Conservation (phyloP, 2,329 filamentous ascomycete species). For the Aspergillus proliferans region DNA sequence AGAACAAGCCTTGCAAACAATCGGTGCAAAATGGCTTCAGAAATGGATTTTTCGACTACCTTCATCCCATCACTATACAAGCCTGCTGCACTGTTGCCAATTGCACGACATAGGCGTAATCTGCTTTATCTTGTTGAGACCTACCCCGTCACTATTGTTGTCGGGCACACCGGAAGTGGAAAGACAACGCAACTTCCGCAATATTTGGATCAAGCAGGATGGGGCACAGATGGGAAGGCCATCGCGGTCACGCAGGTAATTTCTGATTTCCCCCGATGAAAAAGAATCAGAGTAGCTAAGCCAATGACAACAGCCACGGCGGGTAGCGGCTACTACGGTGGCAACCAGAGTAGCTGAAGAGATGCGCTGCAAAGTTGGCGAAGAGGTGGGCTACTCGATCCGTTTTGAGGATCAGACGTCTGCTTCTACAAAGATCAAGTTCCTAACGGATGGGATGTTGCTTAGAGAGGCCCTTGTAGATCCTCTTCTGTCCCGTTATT, state of each 20-base stretch:
- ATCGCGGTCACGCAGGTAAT: slow-evolving; percentile 85
- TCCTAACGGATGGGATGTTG: slow-evolving; percentile 86
- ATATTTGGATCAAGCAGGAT: slow-evolving; percentile 80
- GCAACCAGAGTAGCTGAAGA: slow-evolving; percentile 86
- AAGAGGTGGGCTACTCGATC: slow-evolving; percentile 90
- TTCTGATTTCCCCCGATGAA: slow-evolving; percentile 11
- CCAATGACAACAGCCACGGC: slow-evolving; percentile 58
- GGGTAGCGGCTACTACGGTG: slow-evolving; percentile 86
- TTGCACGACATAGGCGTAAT: slow-evolving; percentile 71
- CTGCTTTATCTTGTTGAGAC: slow-evolving; percentile 84
- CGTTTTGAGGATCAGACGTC: slow-evolving; percentile 88
- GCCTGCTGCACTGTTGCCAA: slow-evolving; percentile 74
- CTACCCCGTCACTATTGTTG: slow-evolving; percentile 75
- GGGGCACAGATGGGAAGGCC: slow-evolving; percentile 75
- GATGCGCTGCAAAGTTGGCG: slow-evolving; percentile 74
- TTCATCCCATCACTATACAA: slow-evolving; percentile 81
- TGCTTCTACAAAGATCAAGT: slow-evolving; percentile 79
- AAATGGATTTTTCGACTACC: slow-evolving; percentile 38
- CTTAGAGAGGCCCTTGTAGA: slow-evolving; percentile 90
- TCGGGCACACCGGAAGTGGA: slow-evolving; percentile 89
- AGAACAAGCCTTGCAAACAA: neutral
- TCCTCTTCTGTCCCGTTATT: slow-evolving; percentile 82
- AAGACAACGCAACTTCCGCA: slow-evolving; percentile 96
- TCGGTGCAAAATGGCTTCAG: slow-evolving; percentile 32
- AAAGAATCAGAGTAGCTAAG: slow-evolving; percentile 1